Conservation (phyloP, 768 basidiomycete genomes). For the Obba rivulosa region DNA sequence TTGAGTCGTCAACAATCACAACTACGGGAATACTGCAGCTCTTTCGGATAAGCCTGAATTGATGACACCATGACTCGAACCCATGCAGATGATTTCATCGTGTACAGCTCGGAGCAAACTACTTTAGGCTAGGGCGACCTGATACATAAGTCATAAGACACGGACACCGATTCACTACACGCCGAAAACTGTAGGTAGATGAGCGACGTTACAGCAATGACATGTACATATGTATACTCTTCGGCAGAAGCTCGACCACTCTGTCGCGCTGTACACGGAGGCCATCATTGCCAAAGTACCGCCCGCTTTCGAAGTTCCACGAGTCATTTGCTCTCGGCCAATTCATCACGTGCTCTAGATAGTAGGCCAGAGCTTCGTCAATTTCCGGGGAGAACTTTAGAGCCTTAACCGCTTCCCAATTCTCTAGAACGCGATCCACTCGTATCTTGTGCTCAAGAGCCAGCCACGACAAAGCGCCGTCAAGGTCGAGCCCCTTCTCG, state of each 20-base stretch:
- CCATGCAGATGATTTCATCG: too few species aligned
- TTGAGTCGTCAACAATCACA: too few species aligned
- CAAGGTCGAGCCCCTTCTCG: slow-evolving; percentile 7
- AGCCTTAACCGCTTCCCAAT: neutral
- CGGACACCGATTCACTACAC: too few species aligned
- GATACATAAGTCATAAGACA: too few species aligned
- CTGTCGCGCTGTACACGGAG: slow-evolving; percentile 19
- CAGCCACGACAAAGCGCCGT: slow-evolving; percentile 16
- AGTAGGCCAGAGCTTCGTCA: slow-evolving; percentile 20
- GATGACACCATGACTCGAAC: too few species aligned
- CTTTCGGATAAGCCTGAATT: too few species aligned
- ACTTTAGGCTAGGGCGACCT: too few species aligned
- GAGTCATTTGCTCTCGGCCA: slow-evolving; percentile 20
- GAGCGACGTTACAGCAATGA: too few species aligned
- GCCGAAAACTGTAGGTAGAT: too few species aligned
- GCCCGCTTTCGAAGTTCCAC: slow-evolving; percentile 27
- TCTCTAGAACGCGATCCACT: neutral
- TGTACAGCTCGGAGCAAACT: too few species aligned
- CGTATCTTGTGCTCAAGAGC: neutral
- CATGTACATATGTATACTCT: too few species aligned
- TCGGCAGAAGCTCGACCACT: slow-evolving; percentile 8
- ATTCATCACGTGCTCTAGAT: slow-evolving; percentile 21
- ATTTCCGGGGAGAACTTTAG: slow-evolving; percentile 18
- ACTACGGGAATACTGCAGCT: too few species aligned
- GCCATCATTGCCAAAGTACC: slow-evolving; percentile 28